A percentile compares a stretch with the other conserved stretches of the same genome.
phyloP scores from a whole-genome alignment of 345 rosid species.

The Zanthoxylum bungeanum region DNA sequence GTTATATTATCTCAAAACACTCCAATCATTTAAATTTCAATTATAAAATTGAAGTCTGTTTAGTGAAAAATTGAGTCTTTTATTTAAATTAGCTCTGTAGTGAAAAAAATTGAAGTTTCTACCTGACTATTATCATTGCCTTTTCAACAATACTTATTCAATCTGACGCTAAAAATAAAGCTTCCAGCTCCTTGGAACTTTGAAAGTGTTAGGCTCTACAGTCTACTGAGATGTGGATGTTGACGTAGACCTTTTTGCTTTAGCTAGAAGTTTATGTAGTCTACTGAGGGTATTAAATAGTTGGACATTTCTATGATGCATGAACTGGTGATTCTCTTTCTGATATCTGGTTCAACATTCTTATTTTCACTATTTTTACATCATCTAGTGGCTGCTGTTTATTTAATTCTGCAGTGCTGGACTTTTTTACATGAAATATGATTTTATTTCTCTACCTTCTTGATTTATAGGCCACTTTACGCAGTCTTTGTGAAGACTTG shows the following conservation, averaged over 20 bases:
- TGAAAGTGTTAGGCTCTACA: neutral
- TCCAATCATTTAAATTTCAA: neutral
- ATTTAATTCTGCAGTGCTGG: neutral
- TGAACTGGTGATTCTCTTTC: neutral
- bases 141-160: neutral
- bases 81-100: neutral
- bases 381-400: neutral
- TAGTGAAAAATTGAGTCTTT: neutral
- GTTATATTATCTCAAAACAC: constrained; percentile 24
- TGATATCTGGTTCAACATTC: neutral
- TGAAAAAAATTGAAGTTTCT: neutral
- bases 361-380: neutral
- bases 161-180: neutral
- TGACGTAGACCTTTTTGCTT: neutral
- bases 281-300: neutral
- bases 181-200: neutral
- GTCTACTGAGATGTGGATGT: neutral
- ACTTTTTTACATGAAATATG: neutral
- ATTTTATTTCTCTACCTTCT: constrained; percentile 7
- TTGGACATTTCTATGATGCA: neutral
- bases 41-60: neutral
- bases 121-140: neutral
- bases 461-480: constrained; percentile 55
- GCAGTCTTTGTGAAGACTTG: constrained; percentile 74
- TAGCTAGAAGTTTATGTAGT: neutral